Percentiles rank a stretch among this genome's conserved stretches.
These are phyloP conservation scores for Citrus inodora DNA, from an alignment of 345 rosid species.

Conservation along the genomic window DNA sequence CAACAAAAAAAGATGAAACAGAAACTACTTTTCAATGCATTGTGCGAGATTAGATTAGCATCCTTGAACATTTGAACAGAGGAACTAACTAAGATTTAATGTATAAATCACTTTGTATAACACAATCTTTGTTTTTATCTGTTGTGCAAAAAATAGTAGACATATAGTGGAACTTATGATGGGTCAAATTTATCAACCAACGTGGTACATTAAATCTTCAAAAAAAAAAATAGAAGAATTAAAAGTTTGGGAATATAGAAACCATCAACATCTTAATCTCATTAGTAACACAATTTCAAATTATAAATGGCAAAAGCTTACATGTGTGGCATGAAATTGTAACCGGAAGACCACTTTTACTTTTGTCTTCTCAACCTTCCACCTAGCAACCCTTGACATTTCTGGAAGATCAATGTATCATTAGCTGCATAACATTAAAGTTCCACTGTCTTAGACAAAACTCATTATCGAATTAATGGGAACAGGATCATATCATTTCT, in stretches of 20 bases:
- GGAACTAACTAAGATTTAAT: neutral
- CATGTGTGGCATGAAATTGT: conserved; percentile 96
- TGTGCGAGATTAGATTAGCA: neutral
- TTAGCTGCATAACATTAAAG: conserved; percentile 34
- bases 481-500: conserved; percentile 8
- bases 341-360: conserved; percentile 92
- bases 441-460: conserved; percentile 5
- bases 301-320: conserved; percentile 37
- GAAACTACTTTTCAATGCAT: neutral
- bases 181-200: neutral
- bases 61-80: neutral
- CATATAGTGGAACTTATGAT: neutral
- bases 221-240: neutral
- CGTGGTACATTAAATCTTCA: neutral
- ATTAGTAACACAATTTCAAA: neutral
- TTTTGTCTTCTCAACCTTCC: conserved; percentile 95
- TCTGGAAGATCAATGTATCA: conserved; percentile 32
- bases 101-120: neutral
- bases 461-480: neutral
- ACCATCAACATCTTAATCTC: neutral
- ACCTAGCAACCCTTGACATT: conserved; percentile 84
- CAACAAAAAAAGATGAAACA: neutral
- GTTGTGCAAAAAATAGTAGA: neutral
- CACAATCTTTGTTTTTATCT: neutral
- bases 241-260: neutral